Conservation (phyloP, 345 rosid species). For the Gossypium arboreum region DNA sequence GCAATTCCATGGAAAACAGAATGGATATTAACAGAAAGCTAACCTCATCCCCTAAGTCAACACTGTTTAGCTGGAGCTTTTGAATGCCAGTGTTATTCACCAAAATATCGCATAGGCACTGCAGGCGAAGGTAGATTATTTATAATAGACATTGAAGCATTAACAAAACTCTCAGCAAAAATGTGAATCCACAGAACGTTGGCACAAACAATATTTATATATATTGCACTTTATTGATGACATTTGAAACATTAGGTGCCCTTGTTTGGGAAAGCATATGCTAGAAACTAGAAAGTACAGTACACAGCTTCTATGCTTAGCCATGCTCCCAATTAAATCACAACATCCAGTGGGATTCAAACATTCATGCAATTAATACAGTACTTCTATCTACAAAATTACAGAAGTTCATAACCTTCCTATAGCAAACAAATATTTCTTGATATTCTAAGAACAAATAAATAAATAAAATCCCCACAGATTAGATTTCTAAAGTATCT, state of each 20-base stretch:
- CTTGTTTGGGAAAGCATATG: slow-evolving; percentile 6
- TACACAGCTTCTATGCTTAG: neutral
- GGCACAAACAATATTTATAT: neutral
- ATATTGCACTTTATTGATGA: neutral
- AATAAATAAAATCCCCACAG: neutral
- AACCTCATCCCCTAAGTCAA: slow-evolving; percentile 86
- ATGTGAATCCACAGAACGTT: neutral
- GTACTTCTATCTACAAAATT: neutral
- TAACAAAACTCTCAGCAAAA: slow-evolving; percentile 15
- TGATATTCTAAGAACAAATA: neutral
- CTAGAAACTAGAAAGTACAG: neutral
- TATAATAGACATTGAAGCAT: slow-evolving; percentile 8
- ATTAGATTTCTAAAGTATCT: neutral
- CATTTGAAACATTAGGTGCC: neutral
- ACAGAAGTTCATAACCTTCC: neutral
- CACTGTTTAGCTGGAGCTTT: slow-evolving; percentile 82
- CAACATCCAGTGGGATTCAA: neutral
- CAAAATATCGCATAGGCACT: slow-evolving; percentile 74
- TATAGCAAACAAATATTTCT: neutral
- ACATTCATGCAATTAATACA: neutral
- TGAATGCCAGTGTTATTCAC: slow-evolving; percentile 60
- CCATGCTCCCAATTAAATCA: slow-evolving; percentile 3
- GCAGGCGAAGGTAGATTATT: slow-evolving; percentile 18
- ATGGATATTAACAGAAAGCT: slow-evolving; percentile 26
- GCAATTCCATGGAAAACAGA: neutral